phyloP scores from a whole-genome alignment of 768 basidiomycete species.

The Termitomyces sp. region DNA sequence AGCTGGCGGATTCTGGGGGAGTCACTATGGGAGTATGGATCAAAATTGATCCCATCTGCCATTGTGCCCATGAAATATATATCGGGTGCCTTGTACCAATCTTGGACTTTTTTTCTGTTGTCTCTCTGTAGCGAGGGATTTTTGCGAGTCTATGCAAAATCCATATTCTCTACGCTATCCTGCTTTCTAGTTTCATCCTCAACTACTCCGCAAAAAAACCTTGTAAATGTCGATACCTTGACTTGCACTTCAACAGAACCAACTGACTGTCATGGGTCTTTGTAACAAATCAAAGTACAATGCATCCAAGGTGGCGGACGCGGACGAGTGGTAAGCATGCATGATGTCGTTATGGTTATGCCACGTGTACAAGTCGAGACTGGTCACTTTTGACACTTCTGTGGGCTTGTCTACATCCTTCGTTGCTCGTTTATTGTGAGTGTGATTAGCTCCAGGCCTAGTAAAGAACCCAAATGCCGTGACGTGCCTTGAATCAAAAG shows the following conservation, averaged over 20 bases:
- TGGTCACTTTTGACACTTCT: not conserved
- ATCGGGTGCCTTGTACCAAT: not conserved
- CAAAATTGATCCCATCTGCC: constrained; percentile 7
- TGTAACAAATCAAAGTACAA: not conserved
- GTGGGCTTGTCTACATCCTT: not conserved
- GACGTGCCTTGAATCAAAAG: too few species aligned
- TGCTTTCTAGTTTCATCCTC: not conserved
- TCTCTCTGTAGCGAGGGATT: not conserved
- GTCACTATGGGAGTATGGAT: too few species aligned
- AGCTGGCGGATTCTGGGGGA: not conserved
- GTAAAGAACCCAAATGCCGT: too few species aligned
- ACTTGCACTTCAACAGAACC: not conserved
- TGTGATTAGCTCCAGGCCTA: too few species aligned
- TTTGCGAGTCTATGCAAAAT: not conserved
- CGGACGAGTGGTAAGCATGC: not conserved
- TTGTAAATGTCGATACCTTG: not conserved
- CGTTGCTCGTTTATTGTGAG: not conserved
- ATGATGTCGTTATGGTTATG: not conserved
- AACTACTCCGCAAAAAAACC: not conserved
- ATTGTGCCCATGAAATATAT: not conserved
- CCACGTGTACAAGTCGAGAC: not conserved
- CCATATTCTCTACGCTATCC: not conserved
- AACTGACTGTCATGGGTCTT: not conserved
- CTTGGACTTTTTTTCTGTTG: not conserved
- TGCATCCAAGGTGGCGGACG: not conserved